phyloP scores from a whole-genome alignment of 108 stramenopile genomes.

The Tribonema minus region DNA sequence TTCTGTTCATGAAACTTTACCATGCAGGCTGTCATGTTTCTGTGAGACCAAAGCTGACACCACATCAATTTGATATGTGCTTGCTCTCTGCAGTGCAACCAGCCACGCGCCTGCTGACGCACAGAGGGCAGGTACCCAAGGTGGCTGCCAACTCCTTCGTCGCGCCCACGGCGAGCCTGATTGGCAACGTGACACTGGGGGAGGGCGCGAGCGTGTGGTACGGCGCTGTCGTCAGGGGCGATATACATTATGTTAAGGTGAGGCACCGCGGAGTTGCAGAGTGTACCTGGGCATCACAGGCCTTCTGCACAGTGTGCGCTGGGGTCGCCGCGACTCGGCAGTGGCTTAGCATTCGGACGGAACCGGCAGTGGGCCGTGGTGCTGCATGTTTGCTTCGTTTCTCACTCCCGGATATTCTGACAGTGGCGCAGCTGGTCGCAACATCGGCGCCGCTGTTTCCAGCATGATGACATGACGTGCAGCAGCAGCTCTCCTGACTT shows the following conservation, averaged over 20 bases:
- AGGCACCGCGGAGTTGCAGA: not conserved
- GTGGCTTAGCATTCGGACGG: too few relatives aligned
- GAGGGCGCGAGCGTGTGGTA: constrained; percentile 93
- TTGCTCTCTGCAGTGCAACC: constrained; percentile 27
- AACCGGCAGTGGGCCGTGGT: too few relatives aligned
- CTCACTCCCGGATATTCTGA: too few relatives aligned
- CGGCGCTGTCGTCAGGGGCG: constrained; percentile 85
- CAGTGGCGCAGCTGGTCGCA: too few relatives aligned
- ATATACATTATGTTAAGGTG: constrained; percentile 47
- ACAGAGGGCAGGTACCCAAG: constrained; percentile 32
- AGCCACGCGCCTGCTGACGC: constrained; percentile 24
- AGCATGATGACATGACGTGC: too few relatives aligned
- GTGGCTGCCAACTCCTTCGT: constrained; percentile 67
- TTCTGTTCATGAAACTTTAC: not conserved
- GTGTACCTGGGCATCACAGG: too few relatives aligned
- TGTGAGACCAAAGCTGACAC: not conserved
- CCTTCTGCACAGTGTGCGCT: too few relatives aligned
- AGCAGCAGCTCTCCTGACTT: too few relatives aligned
- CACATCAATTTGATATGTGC: not conserved
- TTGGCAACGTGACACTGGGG: constrained; percentile 87
- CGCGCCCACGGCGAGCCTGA: constrained; percentile 89
- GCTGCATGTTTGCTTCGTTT: too few relatives aligned
- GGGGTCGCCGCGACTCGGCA: too few relatives aligned
- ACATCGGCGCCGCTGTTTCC: too few relatives aligned
- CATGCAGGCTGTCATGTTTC: not conserved